phyloP scores from a whole-genome alignment of 2,329 filamentous ascomycete species.

The Trichoderma sp. region DNA sequence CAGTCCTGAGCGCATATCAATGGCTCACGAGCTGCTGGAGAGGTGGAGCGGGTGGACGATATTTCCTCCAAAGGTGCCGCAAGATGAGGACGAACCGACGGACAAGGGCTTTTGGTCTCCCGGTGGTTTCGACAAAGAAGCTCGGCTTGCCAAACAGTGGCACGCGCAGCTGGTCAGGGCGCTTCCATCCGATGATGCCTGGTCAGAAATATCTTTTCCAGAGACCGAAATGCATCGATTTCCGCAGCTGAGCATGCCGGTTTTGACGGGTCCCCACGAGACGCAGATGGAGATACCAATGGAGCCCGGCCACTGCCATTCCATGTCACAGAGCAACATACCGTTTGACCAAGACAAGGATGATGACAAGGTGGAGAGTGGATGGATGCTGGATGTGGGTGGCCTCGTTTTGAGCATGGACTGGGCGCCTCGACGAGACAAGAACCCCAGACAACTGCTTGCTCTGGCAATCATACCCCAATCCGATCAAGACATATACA shows the following conservation, averaged over 20 bases:
- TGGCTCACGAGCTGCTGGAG: slow-evolving; percentile 41
- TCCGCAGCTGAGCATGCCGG: slow-evolving; percentile 32
- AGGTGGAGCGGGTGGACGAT: slow-evolving; percentile 46
- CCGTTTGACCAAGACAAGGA: slow-evolving; percentile 32
- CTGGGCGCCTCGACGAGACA: slow-evolving; percentile 48
- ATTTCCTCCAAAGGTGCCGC: slow-evolving; percentile 40
- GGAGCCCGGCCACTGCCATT: slow-evolving; percentile 29
- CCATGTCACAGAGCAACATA: slow-evolving; percentile 34
- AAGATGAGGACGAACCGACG: slow-evolving; percentile 31
- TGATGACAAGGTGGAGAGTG: slow-evolving; percentile 36
- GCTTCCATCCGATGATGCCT: slow-evolving; percentile 22
- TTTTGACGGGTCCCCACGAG: slow-evolving; percentile 37
- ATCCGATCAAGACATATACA: slow-evolving; percentile 49
- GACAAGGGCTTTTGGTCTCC: slow-evolving; percentile 45
- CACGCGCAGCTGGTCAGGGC: slow-evolving; percentile 28
- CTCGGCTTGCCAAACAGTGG: slow-evolving; percentile 36
- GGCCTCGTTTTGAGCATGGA: slow-evolving; percentile 55
- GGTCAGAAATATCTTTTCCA: slow-evolving; percentile 27
- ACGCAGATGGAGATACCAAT: slow-evolving; percentile 36
- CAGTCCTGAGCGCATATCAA: slow-evolving; percentile 36
- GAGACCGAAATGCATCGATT: slow-evolving; percentile 35
- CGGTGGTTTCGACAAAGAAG: slow-evolving; percentile 37
- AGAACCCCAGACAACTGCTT: slow-evolving; percentile 47
- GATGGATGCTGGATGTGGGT: slow-evolving; percentile 57
- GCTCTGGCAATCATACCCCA: slow-evolving; percentile 54